phyloP scores from a whole-genome alignment of 129 eudicot genomes.

The Escallonia rubra region DNA sequence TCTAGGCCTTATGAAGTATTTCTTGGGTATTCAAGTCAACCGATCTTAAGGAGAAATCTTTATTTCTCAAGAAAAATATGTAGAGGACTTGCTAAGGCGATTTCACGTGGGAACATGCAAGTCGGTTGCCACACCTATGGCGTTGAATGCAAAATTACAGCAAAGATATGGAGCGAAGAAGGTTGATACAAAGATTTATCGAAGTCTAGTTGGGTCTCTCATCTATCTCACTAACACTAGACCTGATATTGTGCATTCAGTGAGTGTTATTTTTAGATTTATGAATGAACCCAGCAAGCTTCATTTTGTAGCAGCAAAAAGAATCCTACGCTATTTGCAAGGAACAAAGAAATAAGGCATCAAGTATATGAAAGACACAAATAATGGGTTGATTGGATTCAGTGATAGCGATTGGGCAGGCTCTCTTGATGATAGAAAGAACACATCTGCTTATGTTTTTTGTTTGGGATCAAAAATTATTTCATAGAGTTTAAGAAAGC shows the following conservation, averaged over 20 bases:
- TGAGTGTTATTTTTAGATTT: background rate
- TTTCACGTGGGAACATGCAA: too few species aligned
- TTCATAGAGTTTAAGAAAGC: conserved; percentile 7
- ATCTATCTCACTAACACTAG: too few species aligned
- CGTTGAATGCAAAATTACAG: too few species aligned
- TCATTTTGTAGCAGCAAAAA: conserved; percentile 1
- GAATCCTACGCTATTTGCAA: background rate
- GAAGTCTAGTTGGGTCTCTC: too few species aligned
- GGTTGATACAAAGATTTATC: too few species aligned
- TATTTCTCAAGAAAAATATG: too few species aligned
- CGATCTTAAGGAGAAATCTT: too few species aligned
- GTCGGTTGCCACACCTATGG: too few species aligned
- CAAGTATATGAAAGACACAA: background rate
- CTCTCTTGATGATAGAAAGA: conserved; percentile 11
- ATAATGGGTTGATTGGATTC: background rate
- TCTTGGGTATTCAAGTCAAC: too few species aligned
- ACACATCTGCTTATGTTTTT: conserved; percentile 6
- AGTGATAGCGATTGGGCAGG: conserved; percentile 8
- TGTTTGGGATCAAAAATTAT: background rate
- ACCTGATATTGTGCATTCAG: background rate
- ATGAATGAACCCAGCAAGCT: background rate
- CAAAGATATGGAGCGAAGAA: too few species aligned
- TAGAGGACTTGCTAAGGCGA: too few species aligned
- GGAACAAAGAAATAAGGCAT: background rate
- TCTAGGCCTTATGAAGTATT: background rate